Conservation (phyloP, 2,329 filamentous ascomycete species). For the Geosmithia flava region DNA sequence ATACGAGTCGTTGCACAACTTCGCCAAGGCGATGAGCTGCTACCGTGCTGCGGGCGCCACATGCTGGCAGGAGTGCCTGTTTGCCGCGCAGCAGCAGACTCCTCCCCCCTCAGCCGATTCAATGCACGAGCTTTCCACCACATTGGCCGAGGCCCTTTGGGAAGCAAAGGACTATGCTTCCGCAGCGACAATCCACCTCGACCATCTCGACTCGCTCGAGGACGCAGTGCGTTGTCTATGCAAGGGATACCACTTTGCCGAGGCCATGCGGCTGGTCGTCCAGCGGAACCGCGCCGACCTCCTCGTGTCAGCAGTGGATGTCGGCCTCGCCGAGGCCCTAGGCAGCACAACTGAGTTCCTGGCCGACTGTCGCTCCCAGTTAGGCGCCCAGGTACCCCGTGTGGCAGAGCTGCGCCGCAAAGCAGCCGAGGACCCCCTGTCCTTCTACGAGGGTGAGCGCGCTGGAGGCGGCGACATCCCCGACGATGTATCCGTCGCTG, state of each 20-base stretch:
- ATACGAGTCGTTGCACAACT: slow-evolving; percentile 75
- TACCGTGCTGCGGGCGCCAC: slow-evolving; percentile 67
- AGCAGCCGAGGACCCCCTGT: slow-evolving; percentile 73
- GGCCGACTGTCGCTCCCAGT: slow-evolving; percentile 80
- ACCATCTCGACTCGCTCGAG: slow-evolving; percentile 65
- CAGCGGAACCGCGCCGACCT: slow-evolving; percentile 48
- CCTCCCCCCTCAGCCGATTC: slow-evolving; percentile 48
- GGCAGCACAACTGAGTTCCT: slow-evolving; percentile 80
- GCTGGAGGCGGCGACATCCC: slow-evolving; percentile 57
- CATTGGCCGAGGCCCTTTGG: slow-evolving; percentile 64
- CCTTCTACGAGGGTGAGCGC: slow-evolving; percentile 75
- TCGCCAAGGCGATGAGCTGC: slow-evolving; percentile 61
- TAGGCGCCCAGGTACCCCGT: slow-evolving; percentile 74
- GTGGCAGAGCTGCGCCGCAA: slow-evolving; percentile 71
- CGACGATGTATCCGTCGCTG: slow-evolving; percentile 84
- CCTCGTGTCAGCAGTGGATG: slow-evolving; percentile 58
- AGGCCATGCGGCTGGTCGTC: slow-evolving; percentile 70
- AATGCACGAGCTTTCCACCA: slow-evolving; percentile 55
- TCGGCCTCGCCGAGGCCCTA: slow-evolving; percentile 68
- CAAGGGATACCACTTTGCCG: slow-evolving; percentile 75
- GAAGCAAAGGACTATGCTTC: slow-evolving; percentile 76
- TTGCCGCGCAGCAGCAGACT: slow-evolving; percentile 55
- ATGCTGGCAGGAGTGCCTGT: slow-evolving; percentile 85
- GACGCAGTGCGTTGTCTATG: slow-evolving; percentile 67
- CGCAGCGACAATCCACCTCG: slow-evolving; percentile 68